Conservation (phyloP, 176 grass and related monocot genomes). For the Oryza brachyantha region DNA sequence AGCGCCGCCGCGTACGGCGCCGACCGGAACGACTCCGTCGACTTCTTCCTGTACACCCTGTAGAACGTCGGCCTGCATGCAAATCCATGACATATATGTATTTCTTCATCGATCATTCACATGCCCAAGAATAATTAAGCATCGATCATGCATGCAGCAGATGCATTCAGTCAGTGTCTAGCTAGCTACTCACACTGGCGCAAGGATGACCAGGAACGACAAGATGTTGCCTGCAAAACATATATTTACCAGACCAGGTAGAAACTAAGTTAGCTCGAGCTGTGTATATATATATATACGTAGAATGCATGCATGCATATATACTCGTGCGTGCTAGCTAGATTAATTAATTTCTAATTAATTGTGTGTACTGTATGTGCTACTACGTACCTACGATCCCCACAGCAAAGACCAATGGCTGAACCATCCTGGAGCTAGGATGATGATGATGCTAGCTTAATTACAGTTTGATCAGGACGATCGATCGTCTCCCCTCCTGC, state of each 20-base stretch:
- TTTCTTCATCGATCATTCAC: too few relatives aligned
- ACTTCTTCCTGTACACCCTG: conserved; percentile 80
- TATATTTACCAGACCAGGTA: background rate
- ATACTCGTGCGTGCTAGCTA: too few relatives aligned
- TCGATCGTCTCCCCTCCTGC: conserved; percentile 12
- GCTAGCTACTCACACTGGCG: conserved; percentile 63
- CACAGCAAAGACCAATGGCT: conserved; percentile 38
- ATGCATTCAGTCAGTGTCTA: too few relatives aligned
- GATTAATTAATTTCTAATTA: too few relatives aligned
- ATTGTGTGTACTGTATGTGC: too few relatives aligned
- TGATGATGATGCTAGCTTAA: background rate
- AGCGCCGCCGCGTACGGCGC: conserved; percentile 71
- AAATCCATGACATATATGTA: too few relatives aligned
- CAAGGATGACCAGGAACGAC: conserved; percentile 67
- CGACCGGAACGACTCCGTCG: conserved; percentile 84
- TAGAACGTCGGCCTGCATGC: conserved; percentile 64
- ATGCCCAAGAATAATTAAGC: too few relatives aligned
- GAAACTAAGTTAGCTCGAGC: background rate
- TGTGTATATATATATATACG: background rate
- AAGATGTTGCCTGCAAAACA: conserved; percentile 68
- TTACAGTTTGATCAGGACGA: background rate
- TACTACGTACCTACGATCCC: conserved; percentile 45
- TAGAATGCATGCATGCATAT: background rate
- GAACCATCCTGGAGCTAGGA: conserved; percentile 45
- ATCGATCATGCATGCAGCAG: too few relatives aligned